These are phyloP conservation scores for Rhizophora apiculata DNA, from an alignment of 345 rosid genomes.

Conservation along the genomic window DNA sequence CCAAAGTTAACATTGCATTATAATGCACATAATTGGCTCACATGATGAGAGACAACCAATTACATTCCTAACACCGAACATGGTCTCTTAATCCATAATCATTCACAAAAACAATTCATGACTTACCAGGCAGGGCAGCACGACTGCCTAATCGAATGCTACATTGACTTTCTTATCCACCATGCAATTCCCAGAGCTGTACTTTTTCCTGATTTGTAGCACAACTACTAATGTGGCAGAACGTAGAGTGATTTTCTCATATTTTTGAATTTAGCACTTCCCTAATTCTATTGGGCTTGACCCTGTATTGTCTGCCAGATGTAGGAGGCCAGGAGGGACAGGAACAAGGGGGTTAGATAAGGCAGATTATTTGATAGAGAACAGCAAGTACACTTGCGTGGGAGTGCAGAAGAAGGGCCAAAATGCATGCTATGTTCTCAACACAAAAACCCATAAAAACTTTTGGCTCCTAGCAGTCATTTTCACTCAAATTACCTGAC, in stretches of 20 bases:
- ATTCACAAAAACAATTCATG: too few relatives aligned
- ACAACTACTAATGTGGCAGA: too few relatives aligned
- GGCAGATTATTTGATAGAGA: constrained; percentile 77
- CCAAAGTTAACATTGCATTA: background rate
- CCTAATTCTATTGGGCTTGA: background rate
- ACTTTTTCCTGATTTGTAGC: too few relatives aligned
- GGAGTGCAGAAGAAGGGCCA: constrained; percentile 80
- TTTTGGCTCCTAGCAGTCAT: constrained; percentile 79
- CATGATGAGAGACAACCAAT: too few relatives aligned
- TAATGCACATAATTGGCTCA: background rate
- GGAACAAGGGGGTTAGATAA: constrained; percentile 57
- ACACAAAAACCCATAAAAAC: constrained; percentile 76
- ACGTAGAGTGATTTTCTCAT: background rate
- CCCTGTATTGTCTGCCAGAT: constrained; percentile 17
- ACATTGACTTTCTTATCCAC: too few relatives aligned
- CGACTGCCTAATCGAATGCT: too few relatives aligned
- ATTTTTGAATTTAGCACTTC: too few relatives aligned
- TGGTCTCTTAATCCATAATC: too few relatives aligned
- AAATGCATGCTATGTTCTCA: constrained; percentile 82
- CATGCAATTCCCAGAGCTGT: too few relatives aligned
- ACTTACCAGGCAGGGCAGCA: too few relatives aligned
- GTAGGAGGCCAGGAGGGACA: constrained; percentile 48
- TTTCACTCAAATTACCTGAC: background rate
- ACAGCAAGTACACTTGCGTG: constrained; percentile 76
- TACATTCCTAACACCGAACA: too few relatives aligned